phyloP scores from a whole-genome alignment of 371 early-diverging fungal genomes.

The Actinomortierella wolfii region DNA sequence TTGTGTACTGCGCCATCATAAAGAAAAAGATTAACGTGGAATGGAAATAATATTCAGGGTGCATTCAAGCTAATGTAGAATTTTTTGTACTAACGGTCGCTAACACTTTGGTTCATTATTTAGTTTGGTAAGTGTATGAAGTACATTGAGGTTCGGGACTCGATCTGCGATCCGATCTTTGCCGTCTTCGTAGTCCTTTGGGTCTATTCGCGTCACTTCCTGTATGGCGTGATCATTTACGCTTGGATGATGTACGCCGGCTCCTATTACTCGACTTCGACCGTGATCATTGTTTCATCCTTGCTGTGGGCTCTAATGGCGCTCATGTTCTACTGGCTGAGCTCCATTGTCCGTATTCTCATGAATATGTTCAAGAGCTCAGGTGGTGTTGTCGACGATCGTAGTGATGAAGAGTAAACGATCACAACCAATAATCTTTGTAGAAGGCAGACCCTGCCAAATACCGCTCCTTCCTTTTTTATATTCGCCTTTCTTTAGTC shows the following conservation, averaged over 20 bases:
- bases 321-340: constrained; percentile 67
- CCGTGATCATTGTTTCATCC: constrained; percentile 10
- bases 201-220: constrained; percentile 65
- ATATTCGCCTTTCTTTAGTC: too few species aligned
- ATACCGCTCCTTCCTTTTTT: too few species aligned
- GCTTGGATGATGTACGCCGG: constrained; percentile 26
- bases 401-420: constrained; percentile 65
- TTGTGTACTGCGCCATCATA: constrained; percentile 9
- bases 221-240: constrained; percentile 52
- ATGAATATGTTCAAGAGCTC: constrained; percentile 61
- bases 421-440: too few species aligned
- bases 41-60: too few species aligned
- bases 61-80: constrained; percentile 1
- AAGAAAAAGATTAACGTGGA: too few species aligned
- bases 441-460: too few species aligned
- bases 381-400: constrained; percentile 64
- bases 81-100: too few species aligned
- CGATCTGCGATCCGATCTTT: constrained; percentile 54
- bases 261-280: constrained; percentile 21
- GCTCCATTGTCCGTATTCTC: constrained; percentile 67
- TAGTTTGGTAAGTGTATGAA: constrained; percentile 53
- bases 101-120: not conserved
- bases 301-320: constrained; percentile 22
- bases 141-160: constrained; percentile 50
- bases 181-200: constrained; percentile 58